Percentiles rank a stretch among this genome's conserved stretches.
Evolutionary conservation across 768 basidiomycete genomes (phyloP).

Genomic region (Pisolithus orientalis): DNA sequence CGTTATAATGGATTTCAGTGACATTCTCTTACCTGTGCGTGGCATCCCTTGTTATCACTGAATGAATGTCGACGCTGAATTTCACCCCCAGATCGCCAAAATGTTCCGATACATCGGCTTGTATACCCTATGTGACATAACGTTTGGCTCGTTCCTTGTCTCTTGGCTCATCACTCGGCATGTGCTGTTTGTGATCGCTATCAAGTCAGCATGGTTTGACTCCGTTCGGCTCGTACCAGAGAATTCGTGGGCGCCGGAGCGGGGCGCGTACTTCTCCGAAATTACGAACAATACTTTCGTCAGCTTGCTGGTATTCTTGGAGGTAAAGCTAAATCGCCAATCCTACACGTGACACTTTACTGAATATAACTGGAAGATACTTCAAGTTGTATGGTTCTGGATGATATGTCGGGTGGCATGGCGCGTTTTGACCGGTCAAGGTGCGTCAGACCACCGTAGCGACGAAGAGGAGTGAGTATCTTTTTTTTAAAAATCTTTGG

Average conservation of each 20-base stretch:
- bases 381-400: conserved; percentile 80
- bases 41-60: not conserved
- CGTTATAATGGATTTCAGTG: conserved; percentile 90
- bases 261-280: conserved; percentile 50
- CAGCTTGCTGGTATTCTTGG: conserved; percentile 48
- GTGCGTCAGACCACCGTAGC: conserved; percentile 80
- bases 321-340: conserved; percentile 38
- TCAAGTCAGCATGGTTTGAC: conserved; percentile 55
- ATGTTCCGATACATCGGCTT: conserved; percentile 84
- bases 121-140: conserved; percentile 59
- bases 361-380: conserved; percentile 35
- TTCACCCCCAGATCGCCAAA: conserved; percentile 66
- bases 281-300: conserved; percentile 43
- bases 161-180: conserved; percentile 93
- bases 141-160: conserved; percentile 77
- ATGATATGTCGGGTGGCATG: conserved; percentile 84
- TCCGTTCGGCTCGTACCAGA: conserved; percentile 37
- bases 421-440: conserved; percentile 64
- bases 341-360: not conserved
- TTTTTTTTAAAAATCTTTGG: not conserved
- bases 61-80: not conserved
- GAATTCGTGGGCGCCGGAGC: conserved; percentile 53
- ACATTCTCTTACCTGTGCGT: conserved; percentile 87
- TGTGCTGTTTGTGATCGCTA: conserved; percentile 67
- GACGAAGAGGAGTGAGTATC: conserved; percentile 67